phyloP scores from a whole-genome alignment of 768 basidiomycete species.

The Gymnopilus dilepis region DNA sequence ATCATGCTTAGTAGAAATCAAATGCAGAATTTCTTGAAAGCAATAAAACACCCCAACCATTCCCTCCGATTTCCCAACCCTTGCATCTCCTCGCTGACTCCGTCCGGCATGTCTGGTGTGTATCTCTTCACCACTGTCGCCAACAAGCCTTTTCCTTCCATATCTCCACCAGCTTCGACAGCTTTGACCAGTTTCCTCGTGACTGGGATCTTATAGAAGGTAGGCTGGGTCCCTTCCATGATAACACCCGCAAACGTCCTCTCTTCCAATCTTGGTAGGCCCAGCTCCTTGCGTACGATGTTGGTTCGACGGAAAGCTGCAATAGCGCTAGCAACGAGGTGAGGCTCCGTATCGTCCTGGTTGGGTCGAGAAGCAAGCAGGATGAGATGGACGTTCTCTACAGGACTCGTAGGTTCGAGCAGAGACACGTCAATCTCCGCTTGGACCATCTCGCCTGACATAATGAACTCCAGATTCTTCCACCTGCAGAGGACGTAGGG shows the following conservation, averaged over 20 bases:
- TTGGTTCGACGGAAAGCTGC: constrained; percentile 1
- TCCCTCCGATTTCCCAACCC: neutral
- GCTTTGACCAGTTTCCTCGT: neutral
- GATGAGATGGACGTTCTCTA: neutral
- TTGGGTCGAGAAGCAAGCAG: neutral
- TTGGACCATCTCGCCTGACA: neutral
- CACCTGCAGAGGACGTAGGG: neutral
- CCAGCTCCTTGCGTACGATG: neutral
- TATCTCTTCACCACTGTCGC: neutral
- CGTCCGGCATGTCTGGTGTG: neutral
- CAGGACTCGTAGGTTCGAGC: neutral
- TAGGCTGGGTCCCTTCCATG: constrained; percentile 3
- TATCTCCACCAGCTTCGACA: neutral
- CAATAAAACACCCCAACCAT: neutral
- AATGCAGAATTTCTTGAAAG: constrained; percentile 4
- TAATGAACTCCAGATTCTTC: constrained; percentile 1
- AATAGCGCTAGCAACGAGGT: neutral
- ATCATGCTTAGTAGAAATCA: too few relatives aligned
- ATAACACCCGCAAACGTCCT: constrained; percentile 4
- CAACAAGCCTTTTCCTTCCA: neutral
- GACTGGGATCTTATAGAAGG: constrained; percentile 6
- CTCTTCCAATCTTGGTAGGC: neutral
- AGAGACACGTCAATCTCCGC: neutral
- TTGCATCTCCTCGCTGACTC: neutral
- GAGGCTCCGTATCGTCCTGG: constrained; percentile 1